These are phyloP conservation scores for Dissophora globulifera DNA, from an alignment of 192 early-diverging fungal species.

Conservation along the genomic window DNA sequence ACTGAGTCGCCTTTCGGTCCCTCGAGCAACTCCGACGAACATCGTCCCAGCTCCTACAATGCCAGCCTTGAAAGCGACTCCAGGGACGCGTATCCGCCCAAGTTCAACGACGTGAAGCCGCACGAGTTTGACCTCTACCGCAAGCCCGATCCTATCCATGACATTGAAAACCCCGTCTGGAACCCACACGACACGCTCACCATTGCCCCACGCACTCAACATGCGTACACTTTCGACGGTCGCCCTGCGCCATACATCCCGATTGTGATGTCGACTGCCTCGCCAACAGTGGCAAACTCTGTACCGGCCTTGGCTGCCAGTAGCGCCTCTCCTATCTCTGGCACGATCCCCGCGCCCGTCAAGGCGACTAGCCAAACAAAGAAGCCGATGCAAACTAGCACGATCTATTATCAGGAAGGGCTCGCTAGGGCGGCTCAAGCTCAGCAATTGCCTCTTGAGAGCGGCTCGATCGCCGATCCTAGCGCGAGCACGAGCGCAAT, in stretches of 20 bases:
- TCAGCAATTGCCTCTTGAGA: constrained; percentile 11
- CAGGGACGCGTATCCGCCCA: not conserved
- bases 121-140: constrained; percentile 15
- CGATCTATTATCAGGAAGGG: constrained; percentile 39
- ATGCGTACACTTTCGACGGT: too few species aligned
- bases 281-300: not conserved
- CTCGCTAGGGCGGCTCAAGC: constrained; percentile 41
- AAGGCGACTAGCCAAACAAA: not conserved
- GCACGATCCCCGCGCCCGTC: not conserved
- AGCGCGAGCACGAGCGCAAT: not conserved
- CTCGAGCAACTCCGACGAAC: too few species aligned
- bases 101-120: constrained; percentile 16
- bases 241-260: too few species aligned
- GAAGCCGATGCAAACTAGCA: constrained; percentile 11
- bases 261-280: too few species aligned
- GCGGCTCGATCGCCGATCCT: not conserved
- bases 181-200: not conserved
- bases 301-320: not conserved
- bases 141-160: not conserved
- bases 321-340: not conserved
- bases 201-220: too few species aligned
- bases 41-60: too few species aligned
- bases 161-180: not conserved
- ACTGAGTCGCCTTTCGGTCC: constrained; percentile 15
- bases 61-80: not conserved